These are phyloP conservation scores for Dorcoceras hygrometricum DNA, from an alignment of 257 asterid genomes.

Conservation along the genomic window DNA sequence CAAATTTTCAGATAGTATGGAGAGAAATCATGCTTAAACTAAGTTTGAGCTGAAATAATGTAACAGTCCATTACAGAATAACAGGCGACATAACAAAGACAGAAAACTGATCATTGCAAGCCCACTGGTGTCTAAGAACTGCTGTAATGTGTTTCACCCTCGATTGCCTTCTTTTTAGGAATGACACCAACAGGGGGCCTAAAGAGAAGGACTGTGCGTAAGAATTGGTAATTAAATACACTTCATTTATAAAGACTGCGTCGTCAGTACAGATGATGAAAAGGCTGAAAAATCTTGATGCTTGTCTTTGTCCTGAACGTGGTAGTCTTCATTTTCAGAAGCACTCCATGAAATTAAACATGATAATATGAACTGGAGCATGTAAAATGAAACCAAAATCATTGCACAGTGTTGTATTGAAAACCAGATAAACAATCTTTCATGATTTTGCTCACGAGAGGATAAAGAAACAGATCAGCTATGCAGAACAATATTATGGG, in stretches of 20 bases:
- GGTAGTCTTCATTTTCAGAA: neutral
- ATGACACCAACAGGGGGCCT: conserved; percentile 48
- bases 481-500: neutral
- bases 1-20: too few relatives aligned
- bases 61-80: conserved; percentile 7
- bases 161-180: conserved; percentile 41
- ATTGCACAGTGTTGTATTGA: neutral
- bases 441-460: neutral
- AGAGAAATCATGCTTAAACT: neutral
- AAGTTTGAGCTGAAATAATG: neutral
- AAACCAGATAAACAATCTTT: neutral
- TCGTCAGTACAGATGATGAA: neutral
- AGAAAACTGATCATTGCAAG: conserved; percentile 11
- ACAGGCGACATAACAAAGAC: conserved; percentile 9
- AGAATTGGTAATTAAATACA: neutral
- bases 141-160: conserved; percentile 40
- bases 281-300: neutral
- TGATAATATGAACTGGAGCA: neutral
- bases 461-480: neutral
- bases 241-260: neutral
- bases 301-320: neutral
- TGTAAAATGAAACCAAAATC: neutral
- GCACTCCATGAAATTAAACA: neutral
- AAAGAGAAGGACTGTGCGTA: conserved; percentile 1
- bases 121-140: conserved; percentile 20